phyloP scores from a whole-genome alignment of 129 eudicot species.

The Deinandra increscens region DNA sequence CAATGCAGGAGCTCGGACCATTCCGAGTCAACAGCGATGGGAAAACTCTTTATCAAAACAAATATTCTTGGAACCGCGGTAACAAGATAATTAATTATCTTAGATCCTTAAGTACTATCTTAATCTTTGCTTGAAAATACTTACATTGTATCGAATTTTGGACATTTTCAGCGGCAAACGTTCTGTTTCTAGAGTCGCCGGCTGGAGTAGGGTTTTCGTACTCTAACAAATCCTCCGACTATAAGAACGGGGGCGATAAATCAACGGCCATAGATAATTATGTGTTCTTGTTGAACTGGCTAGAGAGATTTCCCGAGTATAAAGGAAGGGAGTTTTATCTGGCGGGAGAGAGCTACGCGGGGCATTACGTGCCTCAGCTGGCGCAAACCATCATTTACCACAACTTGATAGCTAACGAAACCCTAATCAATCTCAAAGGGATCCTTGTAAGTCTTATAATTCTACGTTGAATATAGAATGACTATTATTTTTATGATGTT shows the following conservation, averaged over 20 bases:
- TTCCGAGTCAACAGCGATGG: slow-evolving; percentile 80
- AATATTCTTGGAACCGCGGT: slow-evolving; percentile 77
- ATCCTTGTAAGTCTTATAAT: slow-evolving; percentile 57
- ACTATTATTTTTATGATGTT: neutral
- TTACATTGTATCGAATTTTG: neutral
- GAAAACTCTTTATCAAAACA: slow-evolving; percentile 61
- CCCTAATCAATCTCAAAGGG: slow-evolving; percentile 74
- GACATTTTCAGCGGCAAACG: slow-evolving; percentile 53
- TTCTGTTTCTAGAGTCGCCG: slow-evolving; percentile 78
- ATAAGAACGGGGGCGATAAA: slow-evolving; percentile 45
- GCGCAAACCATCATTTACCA: slow-evolving; percentile 69
- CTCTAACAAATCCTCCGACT: slow-evolving; percentile 59
- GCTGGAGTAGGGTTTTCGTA: slow-evolving; percentile 90
- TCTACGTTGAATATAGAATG: neutral
- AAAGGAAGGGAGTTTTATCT: slow-evolving; percentile 60
- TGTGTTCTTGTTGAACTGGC: slow-evolving; percentile 65
- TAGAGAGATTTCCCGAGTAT: slow-evolving; percentile 75
- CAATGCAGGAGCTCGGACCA: slow-evolving; percentile 89
- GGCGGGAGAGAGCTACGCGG: slow-evolving; percentile 79
- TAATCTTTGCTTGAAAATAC: neutral
- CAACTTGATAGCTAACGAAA: slow-evolving; percentile 48
- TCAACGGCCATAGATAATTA: slow-evolving; percentile 59
- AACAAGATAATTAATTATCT: neutral
- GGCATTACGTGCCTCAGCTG: slow-evolving; percentile 88
- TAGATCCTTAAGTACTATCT: no score